Percentiles rank a stretch among this genome's conserved stretches.
Conservation (phyloP, 1,139 yeast species). For the Debaryomyces udenii region DNA sequence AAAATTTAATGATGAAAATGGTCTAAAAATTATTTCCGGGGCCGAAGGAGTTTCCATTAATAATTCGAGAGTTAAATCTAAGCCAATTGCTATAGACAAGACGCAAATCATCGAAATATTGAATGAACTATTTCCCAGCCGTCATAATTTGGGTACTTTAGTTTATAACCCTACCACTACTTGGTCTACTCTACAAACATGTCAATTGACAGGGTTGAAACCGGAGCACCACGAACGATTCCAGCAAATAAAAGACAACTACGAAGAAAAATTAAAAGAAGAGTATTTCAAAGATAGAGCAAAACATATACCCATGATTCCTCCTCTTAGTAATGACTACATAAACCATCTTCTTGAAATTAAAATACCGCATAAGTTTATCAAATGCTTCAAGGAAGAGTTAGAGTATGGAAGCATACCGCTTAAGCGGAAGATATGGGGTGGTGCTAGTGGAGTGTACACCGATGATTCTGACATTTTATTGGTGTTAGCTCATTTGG, state of each 20-base stretch:
- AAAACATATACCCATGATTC: constrained; percentile 44
- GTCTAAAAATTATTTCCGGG: constrained; percentile 1
- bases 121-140: constrained; percentile 45
- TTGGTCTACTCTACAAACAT: constrained; percentile 44
- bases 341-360: constrained; percentile 66
- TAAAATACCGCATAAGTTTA: constrained; percentile 56
- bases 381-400: constrained; percentile 29
- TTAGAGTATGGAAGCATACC: constrained; percentile 36
- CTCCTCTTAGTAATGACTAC: constrained; percentile 53
- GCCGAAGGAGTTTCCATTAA: constrained; percentile 9
- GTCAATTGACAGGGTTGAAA: constrained; percentile 39
- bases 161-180: constrained; percentile 62
- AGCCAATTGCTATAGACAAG: constrained; percentile 36
- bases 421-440: constrained; percentile 73
- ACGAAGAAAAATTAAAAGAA: constrained; percentile 28
- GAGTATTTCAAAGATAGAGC: constrained; percentile 16
- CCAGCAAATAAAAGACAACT: constrained; percentile 32
- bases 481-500: constrained; percentile 73
- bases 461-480: constrained; percentile 92
- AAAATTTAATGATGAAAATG: not conserved
- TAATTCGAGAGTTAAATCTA: constrained; percentile 14
- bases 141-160: constrained; percentile 61
- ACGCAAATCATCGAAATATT: constrained; percentile 50
- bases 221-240: constrained; percentile 37
- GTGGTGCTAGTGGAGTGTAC: constrained; percentile 75